These are phyloP conservation scores for Mytilinidion resinicola DNA, from an alignment of 495 filamentous ascomycete genomes.

Conservation along the genomic window DNA sequence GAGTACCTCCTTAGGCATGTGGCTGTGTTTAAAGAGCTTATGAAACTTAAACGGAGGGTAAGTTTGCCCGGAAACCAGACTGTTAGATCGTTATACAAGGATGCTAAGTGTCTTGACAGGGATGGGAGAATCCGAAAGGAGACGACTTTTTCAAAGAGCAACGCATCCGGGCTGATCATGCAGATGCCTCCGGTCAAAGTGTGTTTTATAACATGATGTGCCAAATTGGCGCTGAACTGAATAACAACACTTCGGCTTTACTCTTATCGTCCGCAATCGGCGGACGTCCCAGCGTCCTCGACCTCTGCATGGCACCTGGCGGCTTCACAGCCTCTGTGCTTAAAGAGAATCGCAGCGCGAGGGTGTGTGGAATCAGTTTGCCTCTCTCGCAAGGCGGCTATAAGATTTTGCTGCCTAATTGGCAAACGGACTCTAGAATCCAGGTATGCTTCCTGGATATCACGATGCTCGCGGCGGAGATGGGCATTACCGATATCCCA, in stretches of 20 bases:
- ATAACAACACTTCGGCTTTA: slow-evolving; percentile 24
- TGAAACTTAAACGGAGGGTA: slow-evolving; percentile 2
- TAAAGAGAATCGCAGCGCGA: slow-evolving; percentile 35
- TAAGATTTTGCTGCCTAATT: slow-evolving; percentile 33
- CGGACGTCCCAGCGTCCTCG: slow-evolving; percentile 35
- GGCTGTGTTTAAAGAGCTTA: slow-evolving; percentile 7
- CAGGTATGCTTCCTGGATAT: slow-evolving; percentile 43
- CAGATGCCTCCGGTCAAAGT: slow-evolving; percentile 6
- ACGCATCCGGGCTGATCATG: slow-evolving; percentile 35
- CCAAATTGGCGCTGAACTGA: slow-evolving; percentile 33
- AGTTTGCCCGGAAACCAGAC: neutral
- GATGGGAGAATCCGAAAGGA: slow-evolving; percentile 40
- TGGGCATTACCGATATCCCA: slow-evolving; percentile 42
- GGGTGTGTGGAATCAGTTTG: slow-evolving; percentile 38
- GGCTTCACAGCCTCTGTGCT: slow-evolving; percentile 42
- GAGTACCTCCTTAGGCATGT: slow-evolving; percentile 1
- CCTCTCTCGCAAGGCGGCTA: slow-evolving; percentile 39
- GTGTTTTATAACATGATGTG: slow-evolving; percentile 38
- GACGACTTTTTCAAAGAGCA: slow-evolving; percentile 39
- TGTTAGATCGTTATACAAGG: neutral
- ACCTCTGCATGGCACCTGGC: slow-evolving; percentile 56
- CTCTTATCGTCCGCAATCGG: neutral
- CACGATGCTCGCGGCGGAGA: slow-evolving; percentile 50
- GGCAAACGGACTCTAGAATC: neutral
- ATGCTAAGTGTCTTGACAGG: slow-evolving; percentile 28